phyloP scores from a whole-genome alignment of 2,329 filamentous ascomycete species.

The Fusarium sp. region DNA sequence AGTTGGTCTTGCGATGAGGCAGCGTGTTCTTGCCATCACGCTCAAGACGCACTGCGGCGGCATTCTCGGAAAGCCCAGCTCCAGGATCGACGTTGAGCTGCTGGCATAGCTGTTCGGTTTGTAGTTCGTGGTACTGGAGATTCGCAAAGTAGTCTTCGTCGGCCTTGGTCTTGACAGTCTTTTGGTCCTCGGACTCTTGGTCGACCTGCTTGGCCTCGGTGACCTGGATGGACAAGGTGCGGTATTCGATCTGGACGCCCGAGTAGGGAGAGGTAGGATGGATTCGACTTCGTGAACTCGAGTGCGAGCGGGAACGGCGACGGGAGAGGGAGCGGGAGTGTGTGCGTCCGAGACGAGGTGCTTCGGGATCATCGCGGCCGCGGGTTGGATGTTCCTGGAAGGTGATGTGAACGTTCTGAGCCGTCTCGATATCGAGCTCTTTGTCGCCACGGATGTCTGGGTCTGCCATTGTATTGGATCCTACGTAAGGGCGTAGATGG shows the following conservation, averaged over 20 bases:
- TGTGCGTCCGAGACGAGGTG: conserved; percentile 17
- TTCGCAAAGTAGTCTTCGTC: conserved; percentile 58
- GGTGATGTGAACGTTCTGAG: conserved; percentile 34
- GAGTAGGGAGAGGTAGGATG: conserved; percentile 50
- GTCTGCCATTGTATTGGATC: conserved; percentile 24
- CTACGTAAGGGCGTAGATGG: not conserved
- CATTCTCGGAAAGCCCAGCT: conserved; percentile 51
- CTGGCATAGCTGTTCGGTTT: conserved; percentile 51
- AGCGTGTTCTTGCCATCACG: conserved; percentile 57
- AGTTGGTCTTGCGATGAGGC: conserved; percentile 56
- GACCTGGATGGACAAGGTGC: conserved; percentile 55
- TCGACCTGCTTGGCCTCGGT: conserved; percentile 51
- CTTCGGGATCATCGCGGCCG: conserved; percentile 17
- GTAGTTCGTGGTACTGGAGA: conserved; percentile 53
- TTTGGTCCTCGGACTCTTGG: conserved; percentile 24
- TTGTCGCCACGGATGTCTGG: conserved; percentile 31
- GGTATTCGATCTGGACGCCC: conserved; percentile 55
- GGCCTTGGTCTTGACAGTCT: conserved; percentile 46
- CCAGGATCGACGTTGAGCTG: conserved; percentile 53
- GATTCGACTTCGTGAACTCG: conserved; percentile 42
- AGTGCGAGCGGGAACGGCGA: conserved; percentile 38
- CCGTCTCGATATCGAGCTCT: conserved; percentile 32
- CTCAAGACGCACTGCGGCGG: conserved; percentile 50
- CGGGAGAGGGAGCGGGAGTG: conserved; percentile 32
- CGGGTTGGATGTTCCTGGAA: conserved; percentile 29